These are phyloP conservation scores for Cladosporium velox DNA, from an alignment of 2,329 filamentous ascomycete species.

Conservation along the genomic window DNA sequence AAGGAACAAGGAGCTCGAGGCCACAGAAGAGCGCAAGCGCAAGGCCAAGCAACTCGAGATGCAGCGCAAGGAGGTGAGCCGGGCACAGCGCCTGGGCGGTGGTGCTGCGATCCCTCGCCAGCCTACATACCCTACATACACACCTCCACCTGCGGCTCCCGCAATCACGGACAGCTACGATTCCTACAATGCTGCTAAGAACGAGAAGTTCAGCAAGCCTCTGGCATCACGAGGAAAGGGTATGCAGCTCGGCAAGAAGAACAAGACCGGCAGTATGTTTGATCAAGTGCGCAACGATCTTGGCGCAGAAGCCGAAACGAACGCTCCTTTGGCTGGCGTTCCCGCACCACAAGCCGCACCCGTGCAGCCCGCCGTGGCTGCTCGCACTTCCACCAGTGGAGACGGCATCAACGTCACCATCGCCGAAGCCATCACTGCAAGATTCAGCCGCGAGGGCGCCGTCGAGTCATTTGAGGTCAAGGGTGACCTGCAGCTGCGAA, in stretches of 20 bases:
- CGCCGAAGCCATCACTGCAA: slow-evolving; percentile 86
- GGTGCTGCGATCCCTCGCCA: slow-evolving; percentile 65
- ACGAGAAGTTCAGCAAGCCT: slow-evolving; percentile 79
- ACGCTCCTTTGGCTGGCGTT: slow-evolving; percentile 63
- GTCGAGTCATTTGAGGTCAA: slow-evolving; percentile 85
- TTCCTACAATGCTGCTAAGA: slow-evolving; percentile 95
- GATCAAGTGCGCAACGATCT: slow-evolving; percentile 91
- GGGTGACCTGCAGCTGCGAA: slow-evolving; percentile 87
- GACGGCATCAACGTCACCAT: slow-evolving; percentile 87
- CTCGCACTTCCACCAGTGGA: slow-evolving; percentile 69
- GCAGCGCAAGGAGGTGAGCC: slow-evolving; percentile 93
- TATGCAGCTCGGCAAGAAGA: slow-evolving; percentile 99
- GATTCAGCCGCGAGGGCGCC: slow-evolving; percentile 82
- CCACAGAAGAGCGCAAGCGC: slow-evolving; percentile 95
- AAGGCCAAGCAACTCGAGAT: slow-evolving; percentile 99
- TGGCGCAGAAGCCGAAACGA: slow-evolving; percentile 79
- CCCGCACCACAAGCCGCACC: slow-evolving; percentile 49
- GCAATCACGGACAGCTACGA: slow-evolving; percentile 82
- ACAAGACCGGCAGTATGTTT: slow-evolving; percentile 95
- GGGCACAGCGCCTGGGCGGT: slow-evolving; percentile 60
- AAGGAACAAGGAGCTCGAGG: slow-evolving; percentile 97
- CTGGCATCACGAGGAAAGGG: slow-evolving; percentile 85
- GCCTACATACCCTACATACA: slow-evolving; percentile 86
- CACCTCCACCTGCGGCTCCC: slow-evolving; percentile 79
- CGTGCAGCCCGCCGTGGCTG: slow-evolving; percentile 53